phyloP scores from a whole-genome alignment of 805 yeast species.

The Tetrapisispora pingtungensis region DNA sequence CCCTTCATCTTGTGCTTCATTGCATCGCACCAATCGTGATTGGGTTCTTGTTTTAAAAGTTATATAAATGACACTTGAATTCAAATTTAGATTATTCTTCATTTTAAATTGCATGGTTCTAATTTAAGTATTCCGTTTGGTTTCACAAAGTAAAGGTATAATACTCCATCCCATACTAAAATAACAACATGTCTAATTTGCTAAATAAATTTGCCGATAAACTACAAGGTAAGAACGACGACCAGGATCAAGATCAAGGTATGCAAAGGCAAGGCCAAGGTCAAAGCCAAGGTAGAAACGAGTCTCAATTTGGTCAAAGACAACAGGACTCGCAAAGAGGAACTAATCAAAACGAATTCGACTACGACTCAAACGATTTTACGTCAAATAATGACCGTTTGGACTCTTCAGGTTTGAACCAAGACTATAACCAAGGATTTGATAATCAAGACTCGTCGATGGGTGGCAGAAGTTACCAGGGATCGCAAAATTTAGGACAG shows the following conservation, averaged over 20 bases:
- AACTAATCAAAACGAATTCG: conserved; percentile 1
- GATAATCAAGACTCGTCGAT: not conserved
- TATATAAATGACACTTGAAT: too few species aligned
- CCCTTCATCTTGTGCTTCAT: too few species aligned
- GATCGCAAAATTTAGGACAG: not conserved
- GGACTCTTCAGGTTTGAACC: not conserved
- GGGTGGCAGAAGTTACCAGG: not conserved
- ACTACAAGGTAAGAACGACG: conserved; percentile 14
- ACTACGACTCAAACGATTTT: conserved; percentile 1
- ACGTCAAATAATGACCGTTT: too few species aligned
- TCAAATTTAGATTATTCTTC: too few species aligned
- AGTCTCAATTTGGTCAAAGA: not conserved
- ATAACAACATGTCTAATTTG: conserved; percentile 26
- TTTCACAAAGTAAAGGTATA: too few species aligned
- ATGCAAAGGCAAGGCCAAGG: not conserved
- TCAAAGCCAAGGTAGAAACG: not conserved
- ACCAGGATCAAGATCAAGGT: not conserved
- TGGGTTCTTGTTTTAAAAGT: too few species aligned
- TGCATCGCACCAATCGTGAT: too few species aligned
- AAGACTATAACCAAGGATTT: not conserved
- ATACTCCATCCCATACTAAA: too few species aligned
- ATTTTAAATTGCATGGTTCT: too few species aligned
- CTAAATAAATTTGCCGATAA: conserved; percentile 27
- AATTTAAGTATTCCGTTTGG: too few species aligned
- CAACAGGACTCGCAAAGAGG: not conserved